phyloP scores from a whole-genome alignment of 495 filamentous ascomycete genomes.

The Barbatosphaeria neglecta region DNA sequence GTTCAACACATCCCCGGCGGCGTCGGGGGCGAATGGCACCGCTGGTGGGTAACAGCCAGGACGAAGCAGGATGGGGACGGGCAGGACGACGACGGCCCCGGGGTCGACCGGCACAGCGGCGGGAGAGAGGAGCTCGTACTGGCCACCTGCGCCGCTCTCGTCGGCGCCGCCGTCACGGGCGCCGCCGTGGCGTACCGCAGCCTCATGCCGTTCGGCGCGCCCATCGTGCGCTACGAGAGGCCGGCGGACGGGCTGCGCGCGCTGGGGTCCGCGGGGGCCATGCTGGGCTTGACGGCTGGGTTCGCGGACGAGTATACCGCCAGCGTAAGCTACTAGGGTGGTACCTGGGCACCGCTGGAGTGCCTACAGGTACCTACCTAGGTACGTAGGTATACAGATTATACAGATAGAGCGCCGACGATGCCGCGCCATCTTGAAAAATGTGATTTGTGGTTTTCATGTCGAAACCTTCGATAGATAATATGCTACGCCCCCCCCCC shows the following conservation, averaged over 20 bases:
- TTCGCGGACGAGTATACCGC: neutral
- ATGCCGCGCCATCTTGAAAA: too few species aligned
- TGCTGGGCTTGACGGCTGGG: constrained; percentile 9
- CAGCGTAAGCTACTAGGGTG: neutral
- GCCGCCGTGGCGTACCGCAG: constrained; percentile 10
- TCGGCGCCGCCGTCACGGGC: constrained; percentile 8
- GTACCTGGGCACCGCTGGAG: too few species aligned
- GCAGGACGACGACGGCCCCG: constrained; percentile 14
- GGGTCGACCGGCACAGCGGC: constrained; percentile 8
- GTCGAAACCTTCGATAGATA: too few species aligned
- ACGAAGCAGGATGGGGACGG: constrained; percentile 9
- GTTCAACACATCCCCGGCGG: constrained; percentile 15
- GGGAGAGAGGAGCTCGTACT: constrained; percentile 4
- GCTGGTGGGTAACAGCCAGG: constrained; percentile 13
- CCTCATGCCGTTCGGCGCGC: constrained; percentile 18
- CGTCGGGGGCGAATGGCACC: constrained; percentile 13
- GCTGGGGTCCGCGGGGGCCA: constrained; percentile 21
- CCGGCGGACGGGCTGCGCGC: constrained; percentile 11
- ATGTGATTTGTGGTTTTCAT: too few species aligned
- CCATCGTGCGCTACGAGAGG: constrained; percentile 20
- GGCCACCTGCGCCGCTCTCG: constrained; percentile 9
- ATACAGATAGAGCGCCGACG: too few species aligned
- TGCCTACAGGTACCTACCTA: neutral
- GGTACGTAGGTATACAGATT: neutral
- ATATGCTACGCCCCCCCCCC: neutral